phyloP scores from a whole-genome alignment of 495 filamentous ascomycete genomes.

The Aspergillus hancockii region DNA sequence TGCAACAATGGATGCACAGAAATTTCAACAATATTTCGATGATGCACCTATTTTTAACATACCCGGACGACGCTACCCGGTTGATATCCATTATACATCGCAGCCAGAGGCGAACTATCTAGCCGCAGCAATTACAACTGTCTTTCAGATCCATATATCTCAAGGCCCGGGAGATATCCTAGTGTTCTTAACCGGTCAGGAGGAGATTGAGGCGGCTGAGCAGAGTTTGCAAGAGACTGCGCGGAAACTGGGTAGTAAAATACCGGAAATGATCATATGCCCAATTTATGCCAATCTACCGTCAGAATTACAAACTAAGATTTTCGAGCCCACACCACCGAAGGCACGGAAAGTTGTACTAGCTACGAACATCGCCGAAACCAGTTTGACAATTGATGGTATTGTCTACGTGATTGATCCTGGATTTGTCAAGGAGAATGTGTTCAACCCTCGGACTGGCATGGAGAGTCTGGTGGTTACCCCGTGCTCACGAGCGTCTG shows the following conservation, averaged over 20 bases:
- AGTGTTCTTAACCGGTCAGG: conserved; percentile 86
- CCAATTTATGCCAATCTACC: conserved; percentile 90
- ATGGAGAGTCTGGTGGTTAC: conserved; percentile 92
- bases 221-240: conserved; percentile 78
- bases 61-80: conserved; percentile 85
- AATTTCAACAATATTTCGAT: conserved; percentile 91
- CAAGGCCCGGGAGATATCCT: conserved; percentile 87
- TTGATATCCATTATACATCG: conserved; percentile 90
- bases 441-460: conserved; percentile 86
- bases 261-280: conserved; percentile 83
- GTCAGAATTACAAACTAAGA: conserved; percentile 81
- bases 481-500: conserved; percentile 90
- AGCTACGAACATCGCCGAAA: conserved; percentile 90
- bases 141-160: conserved; percentile 94
- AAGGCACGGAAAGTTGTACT: conserved; percentile 82
- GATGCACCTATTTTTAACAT: conserved; percentile 96
- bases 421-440: conserved; percentile 93
- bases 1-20: conserved; percentile 92
- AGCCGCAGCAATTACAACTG: conserved; percentile 85
- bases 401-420: conserved; percentile 92
- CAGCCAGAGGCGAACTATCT: conserved; percentile 95
- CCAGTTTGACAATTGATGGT: conserved; percentile 83
- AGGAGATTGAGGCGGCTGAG: conserved; percentile 86
- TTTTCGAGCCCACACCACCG: conserved; percentile 84
- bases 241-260: conserved; percentile 75